Evolutionary conservation across 2,329 filamentous ascomycete genomes (phyloP).

Genomic region (Bipolaris bicolor): DNA sequence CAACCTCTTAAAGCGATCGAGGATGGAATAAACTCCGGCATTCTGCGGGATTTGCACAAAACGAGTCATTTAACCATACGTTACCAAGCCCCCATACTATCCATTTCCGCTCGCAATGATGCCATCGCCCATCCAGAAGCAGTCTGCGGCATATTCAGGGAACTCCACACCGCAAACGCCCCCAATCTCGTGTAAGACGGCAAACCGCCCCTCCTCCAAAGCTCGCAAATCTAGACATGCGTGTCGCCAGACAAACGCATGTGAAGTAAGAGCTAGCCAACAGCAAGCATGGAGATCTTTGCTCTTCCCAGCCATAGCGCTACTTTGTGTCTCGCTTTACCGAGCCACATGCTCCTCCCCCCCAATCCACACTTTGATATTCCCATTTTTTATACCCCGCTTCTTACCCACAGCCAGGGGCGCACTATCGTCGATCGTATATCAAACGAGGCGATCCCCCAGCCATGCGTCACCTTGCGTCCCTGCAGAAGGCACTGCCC

Average conservation of each 20-base stretch:
- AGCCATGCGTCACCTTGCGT: constrained; percentile 7
- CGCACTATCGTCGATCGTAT: constrained; percentile 12
- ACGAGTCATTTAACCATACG: too few relatives aligned
- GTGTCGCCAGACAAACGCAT: constrained; percentile 6
- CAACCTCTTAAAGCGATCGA: too few relatives aligned
- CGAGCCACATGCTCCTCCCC: neutral
- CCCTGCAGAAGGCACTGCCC: constrained; percentile 4
- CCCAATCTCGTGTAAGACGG: neutral
- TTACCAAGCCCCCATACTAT: too few relatives aligned
- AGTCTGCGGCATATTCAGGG: neutral
- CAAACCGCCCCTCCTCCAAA: too few relatives aligned
- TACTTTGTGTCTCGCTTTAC: neutral
- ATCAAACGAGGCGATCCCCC: constrained; percentile 8
- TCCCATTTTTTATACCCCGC: constrained; percentile 8
- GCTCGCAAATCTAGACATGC: neutral
- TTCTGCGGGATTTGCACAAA: too few relatives aligned
- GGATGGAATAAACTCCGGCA: too few relatives aligned
- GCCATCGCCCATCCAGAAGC: neutral
- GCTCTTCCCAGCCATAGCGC: constrained; percentile 14
- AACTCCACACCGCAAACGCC: too few relatives aligned
- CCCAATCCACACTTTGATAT: constrained; percentile 4
- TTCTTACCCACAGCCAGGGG: constrained; percentile 5
- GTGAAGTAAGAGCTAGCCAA: constrained; percentile 13
- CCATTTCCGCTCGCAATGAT: too few relatives aligned
- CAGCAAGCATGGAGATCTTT: constrained; percentile 7